Conservation (phyloP, 2,329 filamentous ascomycete species). For the Zasmidium citrigriseum region DNA sequence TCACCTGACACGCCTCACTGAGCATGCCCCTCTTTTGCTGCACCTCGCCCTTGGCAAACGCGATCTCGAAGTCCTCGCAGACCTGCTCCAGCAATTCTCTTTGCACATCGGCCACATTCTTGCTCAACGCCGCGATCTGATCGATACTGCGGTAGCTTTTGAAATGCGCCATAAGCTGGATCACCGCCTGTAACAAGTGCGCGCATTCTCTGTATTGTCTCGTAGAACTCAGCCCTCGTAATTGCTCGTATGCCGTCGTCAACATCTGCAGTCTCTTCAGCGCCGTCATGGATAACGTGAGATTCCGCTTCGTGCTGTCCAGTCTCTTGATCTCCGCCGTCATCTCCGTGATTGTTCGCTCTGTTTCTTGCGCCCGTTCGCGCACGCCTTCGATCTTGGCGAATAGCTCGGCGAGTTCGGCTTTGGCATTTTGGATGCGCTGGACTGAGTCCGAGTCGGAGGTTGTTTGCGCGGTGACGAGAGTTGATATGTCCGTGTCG, state of each 20-base stretch:
- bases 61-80: slow-evolving; percentile 98
- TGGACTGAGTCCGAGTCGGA: slow-evolving; percentile 85
- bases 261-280: slow-evolving; percentile 97
- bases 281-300: slow-evolving; percentile 96
- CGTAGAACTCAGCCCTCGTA: slow-evolving; percentile 77
- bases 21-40: slow-evolving; percentile 68
- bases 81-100: slow-evolving; percentile 91
- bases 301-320: slow-evolving; percentile 93
- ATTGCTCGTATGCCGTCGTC: slow-evolving; percentile 97
- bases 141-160: slow-evolving; percentile 97
- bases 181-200: slow-evolving; percentile 86
- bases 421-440: slow-evolving; percentile 87
- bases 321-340: slow-evolving; percentile 97
- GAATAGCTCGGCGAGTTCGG: slow-evolving; percentile 86
- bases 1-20: slow-evolving; percentile 85
- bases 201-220: slow-evolving; percentile 95
- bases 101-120: slow-evolving; percentile 91
- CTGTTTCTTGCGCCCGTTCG: slow-evolving; percentile 84
- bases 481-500: slow-evolving; percentile 71
- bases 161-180: slow-evolving; percentile 98
- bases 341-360: slow-evolving; percentile 96
- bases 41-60: slow-evolving; percentile 87
- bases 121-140: slow-evolving; percentile 90
- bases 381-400: slow-evolving; percentile 93
- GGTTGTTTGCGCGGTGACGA: slow-evolving; percentile 75